Conservation (phyloP, 139 green algal genomes). For the Picochlorum sp. region DNA sequence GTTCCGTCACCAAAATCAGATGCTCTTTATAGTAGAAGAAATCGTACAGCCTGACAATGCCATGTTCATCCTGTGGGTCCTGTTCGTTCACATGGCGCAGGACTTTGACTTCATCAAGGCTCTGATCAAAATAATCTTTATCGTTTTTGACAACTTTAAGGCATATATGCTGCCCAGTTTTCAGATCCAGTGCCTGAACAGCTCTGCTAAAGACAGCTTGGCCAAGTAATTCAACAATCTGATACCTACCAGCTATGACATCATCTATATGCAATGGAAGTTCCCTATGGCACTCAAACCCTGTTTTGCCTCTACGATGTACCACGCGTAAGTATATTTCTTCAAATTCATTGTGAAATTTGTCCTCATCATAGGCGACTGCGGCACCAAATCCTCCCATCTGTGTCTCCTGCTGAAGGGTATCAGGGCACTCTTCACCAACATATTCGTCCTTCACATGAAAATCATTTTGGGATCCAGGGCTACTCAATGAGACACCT, state of each 20-base stretch:
- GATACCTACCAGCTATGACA: conserved; percentile 84
- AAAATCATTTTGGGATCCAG: too few relatives aligned
- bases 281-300: conserved; percentile 90
- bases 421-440: too few relatives aligned
- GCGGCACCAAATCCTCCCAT: neutral
- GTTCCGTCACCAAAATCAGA: conserved; percentile 93
- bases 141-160: conserved; percentile 98
- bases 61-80: conserved; percentile 78
- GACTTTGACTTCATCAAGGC: conserved; percentile 95
- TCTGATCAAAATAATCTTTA: conserved; percentile 97
- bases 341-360: conserved; percentile 60
- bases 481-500: neutral
- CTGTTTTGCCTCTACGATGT: conserved; percentile 52
- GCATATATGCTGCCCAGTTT: conserved; percentile 79
- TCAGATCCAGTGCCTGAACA: conserved; percentile 83
- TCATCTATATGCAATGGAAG: conserved; percentile 73
- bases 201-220: conserved; percentile 90
- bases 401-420: neutral
- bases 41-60: conserved; percentile 87
- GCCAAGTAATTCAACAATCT: conserved; percentile 86
- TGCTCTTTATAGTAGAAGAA: conserved; percentile 98
- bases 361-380: conserved; percentile 38
- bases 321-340: conserved; percentile 67
- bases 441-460: too few relatives aligned
- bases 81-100: conserved; percentile 75